Evolutionary conservation across 1,139 yeast species (phyloP), one percentile per base, ranked within the genome.

Genomic region (Blastobotrys aristatus): DNA sequence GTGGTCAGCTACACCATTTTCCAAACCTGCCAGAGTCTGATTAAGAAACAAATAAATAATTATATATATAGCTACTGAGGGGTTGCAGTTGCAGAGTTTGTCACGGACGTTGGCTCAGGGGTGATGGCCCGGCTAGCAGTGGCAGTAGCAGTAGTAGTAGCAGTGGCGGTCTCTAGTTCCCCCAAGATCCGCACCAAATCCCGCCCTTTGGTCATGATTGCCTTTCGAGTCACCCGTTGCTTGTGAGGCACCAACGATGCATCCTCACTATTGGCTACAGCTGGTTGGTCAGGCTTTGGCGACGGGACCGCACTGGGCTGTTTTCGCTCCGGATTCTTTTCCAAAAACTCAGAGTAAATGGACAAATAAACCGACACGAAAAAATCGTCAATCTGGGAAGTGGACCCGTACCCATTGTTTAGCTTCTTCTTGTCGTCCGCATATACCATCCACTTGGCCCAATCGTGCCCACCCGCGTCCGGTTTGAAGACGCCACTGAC

Each of bases 331-430:
- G 48, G 32, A 14, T 20, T 30, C 35, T 22, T 18, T 3, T 32
- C 46, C 16, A 45, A 21, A 41, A 40, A 52, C 29, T 56, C 56
- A 17, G 47, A 48, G 41, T 54, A 82, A 7, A 84, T 64, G 45
- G 70, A 71, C 55, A 86, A 65, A 59, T 75, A 87, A 0, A 84
- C 62, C 1, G 84, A 75, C 27, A 83, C 82, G 51, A 80, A 77
- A 0, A 88, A 75, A 56, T 87, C 95, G 61, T 87, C 96, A 34
- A 85, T 76, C 26, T 78, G 69, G 0, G 92, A 83, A 0, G 95
- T 84, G 0, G 95, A 82, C 0, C 90, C 92, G 62, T 82, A 83
- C 0, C 95, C 95, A 59, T 82, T 85, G 51, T 88, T 87, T 61
- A 83, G 71, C 50, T 84, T 77, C 53, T 87, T 75, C 60, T 85